Conservation (phyloP, 2,329 filamentous ascomycete genomes). For the Magnaporthales sp. region DNA sequence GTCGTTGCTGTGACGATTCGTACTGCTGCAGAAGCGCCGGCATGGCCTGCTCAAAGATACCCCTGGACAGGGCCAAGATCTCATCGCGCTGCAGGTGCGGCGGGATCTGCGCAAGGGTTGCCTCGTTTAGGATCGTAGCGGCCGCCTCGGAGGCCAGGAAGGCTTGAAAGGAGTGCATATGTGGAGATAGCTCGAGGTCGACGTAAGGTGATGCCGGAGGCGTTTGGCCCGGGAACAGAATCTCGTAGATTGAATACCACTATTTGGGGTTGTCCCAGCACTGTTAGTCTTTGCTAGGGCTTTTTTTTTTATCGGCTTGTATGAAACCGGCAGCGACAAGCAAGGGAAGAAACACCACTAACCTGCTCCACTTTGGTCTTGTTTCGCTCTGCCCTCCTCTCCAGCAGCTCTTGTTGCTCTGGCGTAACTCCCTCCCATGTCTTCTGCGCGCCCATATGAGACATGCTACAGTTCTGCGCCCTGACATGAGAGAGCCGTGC, state of each 20-base stretch:
- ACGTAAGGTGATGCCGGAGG: not conserved
- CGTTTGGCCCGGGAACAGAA: conserved; percentile 11
- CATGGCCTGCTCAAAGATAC: conserved; percentile 3
- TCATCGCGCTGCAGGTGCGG: not conserved
- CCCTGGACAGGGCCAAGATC: not conserved
- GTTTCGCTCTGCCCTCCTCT: conserved; percentile 9
- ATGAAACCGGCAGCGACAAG: no score
- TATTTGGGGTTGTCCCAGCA: not conserved
- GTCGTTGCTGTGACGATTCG: not conserved
- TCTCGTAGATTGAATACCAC: conserved; percentile 12
- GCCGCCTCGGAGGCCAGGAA: not conserved
- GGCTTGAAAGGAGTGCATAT: conserved; percentile 1
- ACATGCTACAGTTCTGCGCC: not conserved
- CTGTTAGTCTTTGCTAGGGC: not conserved
- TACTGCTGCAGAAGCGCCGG: conserved; percentile 3
- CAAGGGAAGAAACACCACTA: not conserved
- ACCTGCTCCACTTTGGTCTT: conserved; percentile 10
- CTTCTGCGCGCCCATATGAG: conserved; percentile 4
- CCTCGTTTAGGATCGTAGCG: not conserved
- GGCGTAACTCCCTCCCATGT: conserved; percentile 1
- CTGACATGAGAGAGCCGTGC: conserved; percentile 8
- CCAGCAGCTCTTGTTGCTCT: conserved; percentile 7
- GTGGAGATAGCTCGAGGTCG: not conserved
- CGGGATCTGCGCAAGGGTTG: not conserved
- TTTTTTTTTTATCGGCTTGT: no score